phyloP scores from a whole-genome alignment of 139 green algal species.

The Gonium pectorale region DNA sequence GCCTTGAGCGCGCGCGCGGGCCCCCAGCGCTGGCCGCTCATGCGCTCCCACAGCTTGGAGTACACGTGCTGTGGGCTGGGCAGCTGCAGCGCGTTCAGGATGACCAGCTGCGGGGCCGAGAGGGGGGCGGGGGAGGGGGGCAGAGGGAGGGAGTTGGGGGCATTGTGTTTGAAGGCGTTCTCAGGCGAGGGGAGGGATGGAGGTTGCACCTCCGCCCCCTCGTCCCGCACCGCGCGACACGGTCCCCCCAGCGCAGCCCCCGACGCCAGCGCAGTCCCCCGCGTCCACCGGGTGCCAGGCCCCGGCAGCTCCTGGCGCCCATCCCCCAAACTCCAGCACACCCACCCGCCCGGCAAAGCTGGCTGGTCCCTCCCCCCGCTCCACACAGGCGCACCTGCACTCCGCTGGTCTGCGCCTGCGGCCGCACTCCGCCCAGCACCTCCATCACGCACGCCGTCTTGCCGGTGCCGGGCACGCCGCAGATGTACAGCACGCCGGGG shows the following conservation, averaged over 20 bases:
- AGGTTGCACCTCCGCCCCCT: too few relatives aligned
- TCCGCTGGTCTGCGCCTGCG: constrained; percentile 22
- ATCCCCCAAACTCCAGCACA: too few relatives aligned
- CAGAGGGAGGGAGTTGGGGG: neutral
- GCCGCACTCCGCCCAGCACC: constrained; percentile 61
- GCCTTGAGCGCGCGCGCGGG: constrained; percentile 59
- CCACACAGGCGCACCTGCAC: constrained; percentile 77
- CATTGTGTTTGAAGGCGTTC: too few relatives aligned
- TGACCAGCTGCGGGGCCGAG: constrained; percentile 72
- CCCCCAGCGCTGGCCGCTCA: constrained; percentile 80
- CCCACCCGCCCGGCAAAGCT: too few relatives aligned
- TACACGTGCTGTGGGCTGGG: constrained; percentile 92
- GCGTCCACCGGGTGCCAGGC: too few relatives aligned
- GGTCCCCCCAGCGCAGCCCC: too few relatives aligned
- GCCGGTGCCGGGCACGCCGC: constrained; percentile 95
- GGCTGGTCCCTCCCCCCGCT: too few relatives aligned
- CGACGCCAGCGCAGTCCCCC: too few relatives aligned
- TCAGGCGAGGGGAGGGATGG: too few relatives aligned
- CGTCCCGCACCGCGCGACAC: too few relatives aligned
- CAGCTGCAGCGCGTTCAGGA: constrained; percentile 93
- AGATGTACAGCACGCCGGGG: constrained; percentile 93
- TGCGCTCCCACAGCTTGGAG: constrained; percentile 83
- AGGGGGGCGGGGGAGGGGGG: neutral
- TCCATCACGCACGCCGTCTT: constrained; percentile 95
- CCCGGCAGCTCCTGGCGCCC: too few relatives aligned